A percentile compares a stretch with the other conserved stretches of the same genome.
These are phyloP conservation scores for Tolypocladium guangdongense DNA, from an alignment of 2,329 filamentous ascomycete species.

Conservation along the genomic window DNA sequence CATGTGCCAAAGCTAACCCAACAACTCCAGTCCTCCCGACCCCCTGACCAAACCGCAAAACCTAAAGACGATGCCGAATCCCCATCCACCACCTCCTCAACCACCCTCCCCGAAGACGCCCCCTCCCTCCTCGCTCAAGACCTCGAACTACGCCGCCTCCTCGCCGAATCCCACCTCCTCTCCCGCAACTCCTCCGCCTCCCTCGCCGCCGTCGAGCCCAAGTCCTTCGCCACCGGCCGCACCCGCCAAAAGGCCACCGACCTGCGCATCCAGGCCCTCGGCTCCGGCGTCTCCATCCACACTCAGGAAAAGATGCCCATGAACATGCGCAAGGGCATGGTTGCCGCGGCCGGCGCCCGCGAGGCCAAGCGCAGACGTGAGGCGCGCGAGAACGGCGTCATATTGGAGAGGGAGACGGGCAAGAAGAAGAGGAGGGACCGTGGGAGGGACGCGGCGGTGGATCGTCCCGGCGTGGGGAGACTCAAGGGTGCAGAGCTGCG, in stretches of 20 bases:
- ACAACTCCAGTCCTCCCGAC: conserved; percentile 32
- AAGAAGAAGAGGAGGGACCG: conserved; percentile 28
- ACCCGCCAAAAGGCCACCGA: conserved; percentile 75
- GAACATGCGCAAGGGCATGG: conserved; percentile 75
- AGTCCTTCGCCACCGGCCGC: conserved; percentile 47
- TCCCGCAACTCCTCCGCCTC: conserved; percentile 29
- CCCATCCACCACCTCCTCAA: conserved; percentile 15
- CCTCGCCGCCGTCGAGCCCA: conserved; percentile 25
- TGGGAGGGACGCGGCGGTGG: conserved; percentile 49
- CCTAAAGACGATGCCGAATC: conserved; percentile 11
- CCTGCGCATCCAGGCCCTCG: conserved; percentile 70
- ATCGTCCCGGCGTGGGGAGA: conserved; percentile 68
- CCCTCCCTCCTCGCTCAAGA: conserved; percentile 77
- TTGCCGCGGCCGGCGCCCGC: conserved; percentile 48
- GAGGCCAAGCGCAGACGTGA: conserved; percentile 66
- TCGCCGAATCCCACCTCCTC: conserved; percentile 86
- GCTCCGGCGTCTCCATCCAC: conserved; percentile 64
- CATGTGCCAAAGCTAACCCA: conserved; percentile 3
- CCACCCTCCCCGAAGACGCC: conserved; percentile 42
- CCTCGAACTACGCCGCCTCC: conserved; percentile 78
- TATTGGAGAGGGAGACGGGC: conserved; percentile 55
- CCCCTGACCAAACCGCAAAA: conserved; percentile 26
- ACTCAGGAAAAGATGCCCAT: conserved; percentile 84
- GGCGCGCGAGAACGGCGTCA: conserved; percentile 81
- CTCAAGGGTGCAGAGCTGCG: conserved; percentile 70